Conservation (phyloP, 1,284 basidiomycete species). For the Fistulinella staudtii region DNA sequence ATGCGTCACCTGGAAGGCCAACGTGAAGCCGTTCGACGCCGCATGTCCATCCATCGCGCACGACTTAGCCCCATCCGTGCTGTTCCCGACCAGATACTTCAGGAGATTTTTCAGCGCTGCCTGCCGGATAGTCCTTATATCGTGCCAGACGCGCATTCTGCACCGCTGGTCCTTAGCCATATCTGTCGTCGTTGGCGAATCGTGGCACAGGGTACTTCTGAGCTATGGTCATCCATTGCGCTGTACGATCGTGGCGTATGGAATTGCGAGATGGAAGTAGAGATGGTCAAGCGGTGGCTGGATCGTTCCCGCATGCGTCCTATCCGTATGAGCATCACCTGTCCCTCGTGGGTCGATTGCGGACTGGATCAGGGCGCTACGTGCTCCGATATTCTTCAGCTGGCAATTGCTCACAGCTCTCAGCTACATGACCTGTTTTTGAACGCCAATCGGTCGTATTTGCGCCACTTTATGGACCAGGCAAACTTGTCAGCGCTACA, state of each 20-base stretch:
- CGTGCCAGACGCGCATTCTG: slow-evolving; percentile 16
- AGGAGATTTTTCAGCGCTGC: slow-evolving; percentile 30
- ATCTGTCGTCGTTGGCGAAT: slow-evolving; percentile 30
- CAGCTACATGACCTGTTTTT: slow-evolving; percentile 21
- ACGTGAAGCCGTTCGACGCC: slow-evolving; percentile 15
- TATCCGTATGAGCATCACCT: slow-evolving; percentile 23
- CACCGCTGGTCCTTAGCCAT: slow-evolving; percentile 31
- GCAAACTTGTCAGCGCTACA: slow-evolving; percentile 13
- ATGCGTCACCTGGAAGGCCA: slow-evolving; percentile 18
- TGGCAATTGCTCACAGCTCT: slow-evolving; percentile 19
- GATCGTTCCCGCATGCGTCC: slow-evolving; percentile 19
- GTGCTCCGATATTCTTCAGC: slow-evolving; percentile 22
- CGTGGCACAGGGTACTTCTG: slow-evolving; percentile 26
- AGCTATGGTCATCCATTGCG: slow-evolving; percentile 31
- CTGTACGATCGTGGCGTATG: slow-evolving; percentile 25
- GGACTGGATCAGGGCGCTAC: neutral
- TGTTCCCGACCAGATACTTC: slow-evolving; percentile 31
- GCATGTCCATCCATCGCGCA: slow-evolving; percentile 23
- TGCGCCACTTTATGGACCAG: slow-evolving; percentile 16
- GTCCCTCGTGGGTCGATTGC: slow-evolving; percentile 22
- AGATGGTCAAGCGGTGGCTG: slow-evolving; percentile 24
- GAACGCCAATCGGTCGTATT: slow-evolving; percentile 18
- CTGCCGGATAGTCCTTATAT: slow-evolving; percentile 22
- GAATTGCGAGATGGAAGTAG: slow-evolving; percentile 27
- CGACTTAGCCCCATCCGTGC: slow-evolving; percentile 25